Conservation (phyloP, 768 basidiomycete genomes). For the Kwoniella dejecticola region DNA sequence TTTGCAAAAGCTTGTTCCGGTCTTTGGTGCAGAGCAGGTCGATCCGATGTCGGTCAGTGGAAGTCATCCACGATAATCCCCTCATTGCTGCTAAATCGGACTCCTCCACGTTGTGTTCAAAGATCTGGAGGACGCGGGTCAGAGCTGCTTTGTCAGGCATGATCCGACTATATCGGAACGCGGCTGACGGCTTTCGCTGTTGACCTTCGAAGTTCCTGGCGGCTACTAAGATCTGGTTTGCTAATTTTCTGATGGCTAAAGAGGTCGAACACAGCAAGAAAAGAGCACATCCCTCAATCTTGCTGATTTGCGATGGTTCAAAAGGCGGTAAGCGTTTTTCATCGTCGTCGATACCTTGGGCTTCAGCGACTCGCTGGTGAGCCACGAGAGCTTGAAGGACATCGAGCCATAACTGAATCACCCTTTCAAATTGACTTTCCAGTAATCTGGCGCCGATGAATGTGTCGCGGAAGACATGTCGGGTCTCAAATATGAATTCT, state of each 20-base stretch:
- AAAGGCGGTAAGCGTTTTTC: conserved; percentile 10
- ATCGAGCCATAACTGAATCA: conserved; percentile 73
- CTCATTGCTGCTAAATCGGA: conserved; percentile 35
- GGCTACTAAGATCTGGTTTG: conserved; percentile 67
- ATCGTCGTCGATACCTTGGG: conserved; percentile 21
- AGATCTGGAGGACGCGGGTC: conserved; percentile 33
- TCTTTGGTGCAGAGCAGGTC: conserved; percentile 31
- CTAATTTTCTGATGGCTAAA: conserved; percentile 62
- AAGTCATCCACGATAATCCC: conserved; percentile 36
- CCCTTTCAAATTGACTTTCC: conserved; percentile 66
- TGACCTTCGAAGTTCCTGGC: conserved; percentile 40
- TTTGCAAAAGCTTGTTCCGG: conserved; percentile 34
- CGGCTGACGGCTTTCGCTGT: conserved; percentile 36
- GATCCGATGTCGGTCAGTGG: conserved; percentile 43
- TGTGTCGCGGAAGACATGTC: conserved; percentile 64
- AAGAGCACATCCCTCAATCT: conserved; percentile 71
- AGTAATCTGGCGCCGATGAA: conserved; percentile 62
- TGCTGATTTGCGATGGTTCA: conserved; percentile 29
- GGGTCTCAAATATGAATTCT: conserved; percentile 72
- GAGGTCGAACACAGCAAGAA: conserved; percentile 66
- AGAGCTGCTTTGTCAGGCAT: conserved; percentile 28
- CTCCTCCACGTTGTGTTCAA: conserved; percentile 33
- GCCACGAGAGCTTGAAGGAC: conserved; percentile 72
- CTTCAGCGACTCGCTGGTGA: conserved; percentile 57
- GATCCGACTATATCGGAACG: conserved; percentile 40